Conservation (phyloP, 2,329 filamentous ascomycete genomes). For the Lasiodiplodia hormozganensis region DNA sequence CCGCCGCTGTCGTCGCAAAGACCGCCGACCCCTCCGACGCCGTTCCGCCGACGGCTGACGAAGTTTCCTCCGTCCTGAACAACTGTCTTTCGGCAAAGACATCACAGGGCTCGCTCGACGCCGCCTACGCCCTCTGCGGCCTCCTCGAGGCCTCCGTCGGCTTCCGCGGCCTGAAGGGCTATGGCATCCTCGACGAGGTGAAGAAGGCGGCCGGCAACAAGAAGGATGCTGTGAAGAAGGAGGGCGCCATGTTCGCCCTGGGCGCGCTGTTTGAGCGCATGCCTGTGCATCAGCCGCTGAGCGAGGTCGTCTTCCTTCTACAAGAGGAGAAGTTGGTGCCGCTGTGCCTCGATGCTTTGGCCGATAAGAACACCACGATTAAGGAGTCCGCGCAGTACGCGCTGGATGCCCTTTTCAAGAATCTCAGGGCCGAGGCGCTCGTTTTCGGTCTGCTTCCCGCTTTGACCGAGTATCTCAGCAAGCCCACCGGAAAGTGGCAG, state of each 20-base stretch:
- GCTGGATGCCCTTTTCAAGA: slow-evolving; percentile 83
- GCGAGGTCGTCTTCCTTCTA: slow-evolving; percentile 82
- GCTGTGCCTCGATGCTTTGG: slow-evolving; percentile 80
- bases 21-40: slow-evolving; percentile 47
- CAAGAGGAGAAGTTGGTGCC: slow-evolving; percentile 77
- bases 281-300: slow-evolving; percentile 75
- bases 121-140: slow-evolving; percentile 69
- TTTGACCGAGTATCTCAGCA: slow-evolving; percentile 76
- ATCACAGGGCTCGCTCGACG: slow-evolving; percentile 65
- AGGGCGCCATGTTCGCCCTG: slow-evolving; percentile 93
- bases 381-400: slow-evolving; percentile 94
- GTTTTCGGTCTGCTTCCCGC: slow-evolving; percentile 82
- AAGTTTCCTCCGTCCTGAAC: slow-evolving; percentile 51
- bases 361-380: slow-evolving; percentile 89
- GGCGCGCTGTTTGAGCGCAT: slow-evolving; percentile 94
- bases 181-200: slow-evolving; percentile 68
- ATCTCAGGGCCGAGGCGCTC: slow-evolving; percentile 81
- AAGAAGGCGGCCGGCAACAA: slow-evolving; percentile 88
- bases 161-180: slow-evolving; percentile 66
- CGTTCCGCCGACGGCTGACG: slow-evolving; percentile 54
- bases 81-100: slow-evolving; percentile 58
- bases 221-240: slow-evolving; percentile 84
- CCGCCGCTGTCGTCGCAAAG: slow-evolving; percentile 54
- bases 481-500: slow-evolving; percentile 94
- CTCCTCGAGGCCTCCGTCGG: slow-evolving; percentile 70